Conservation (phyloP, 1,139 yeast genomes). For the Hemisphaericaspora xylofermentans region DNA sequence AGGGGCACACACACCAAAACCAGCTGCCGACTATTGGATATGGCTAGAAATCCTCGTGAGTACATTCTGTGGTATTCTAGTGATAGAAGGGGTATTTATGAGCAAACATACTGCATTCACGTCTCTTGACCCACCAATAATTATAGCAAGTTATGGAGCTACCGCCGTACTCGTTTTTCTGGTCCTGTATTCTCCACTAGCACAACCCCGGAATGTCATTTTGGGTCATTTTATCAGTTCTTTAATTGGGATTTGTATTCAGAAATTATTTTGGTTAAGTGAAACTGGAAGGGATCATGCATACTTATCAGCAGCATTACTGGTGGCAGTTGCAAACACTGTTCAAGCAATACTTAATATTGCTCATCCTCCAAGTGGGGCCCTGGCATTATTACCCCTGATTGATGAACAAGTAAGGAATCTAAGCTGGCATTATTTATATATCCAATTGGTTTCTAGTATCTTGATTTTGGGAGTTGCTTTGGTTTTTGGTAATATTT, state of each 20-base stretch:
- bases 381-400: slow-evolving; percentile 63
- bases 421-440: slow-evolving; percentile 71
- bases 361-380: slow-evolving; percentile 77
- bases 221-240: slow-evolving; percentile 58
- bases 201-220: slow-evolving; percentile 65
- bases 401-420: slow-evolving; percentile 44
- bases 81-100: slow-evolving; percentile 52
- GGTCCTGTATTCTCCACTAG: slow-evolving; percentile 55
- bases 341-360: slow-evolving; percentile 58
- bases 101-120: slow-evolving; percentile 42
- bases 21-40: slow-evolving; percentile 38
- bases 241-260: slow-evolving; percentile 54
- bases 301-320: slow-evolving; percentile 62
- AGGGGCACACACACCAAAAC: slow-evolving; percentile 32
- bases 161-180: slow-evolving; percentile 63
- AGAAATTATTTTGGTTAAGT: slow-evolving; percentile 51
- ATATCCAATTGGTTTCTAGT: slow-evolving; percentile 54
- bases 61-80: slow-evolving; percentile 53
- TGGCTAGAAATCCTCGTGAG: slow-evolving; percentile 51
- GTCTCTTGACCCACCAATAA: slow-evolving; percentile 46
- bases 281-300: slow-evolving; percentile 41
- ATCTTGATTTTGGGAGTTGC: slow-evolving; percentile 54
- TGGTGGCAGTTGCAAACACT: slow-evolving; percentile 57
- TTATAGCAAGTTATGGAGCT: slow-evolving; percentile 67
- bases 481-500: slow-evolving; percentile 53